Base-by-base conservation (phyloP, 129 eudicot genomes). In the Scalesia atractyloides region DNA sequence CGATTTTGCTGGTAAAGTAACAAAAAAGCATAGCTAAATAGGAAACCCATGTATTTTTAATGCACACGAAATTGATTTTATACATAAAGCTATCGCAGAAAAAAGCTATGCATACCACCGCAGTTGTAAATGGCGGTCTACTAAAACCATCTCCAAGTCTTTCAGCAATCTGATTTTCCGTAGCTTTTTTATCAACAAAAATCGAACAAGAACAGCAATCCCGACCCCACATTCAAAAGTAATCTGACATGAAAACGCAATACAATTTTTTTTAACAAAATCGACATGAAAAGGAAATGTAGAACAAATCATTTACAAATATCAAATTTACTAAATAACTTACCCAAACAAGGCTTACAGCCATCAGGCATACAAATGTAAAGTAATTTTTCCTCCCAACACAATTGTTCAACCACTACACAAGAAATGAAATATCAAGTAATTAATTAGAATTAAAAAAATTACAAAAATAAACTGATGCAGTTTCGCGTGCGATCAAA, bases 381-480 rank as follows among this genome's bases (percentile, higher is more conserved):
- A 69, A 63, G 70, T 94, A 94, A 69, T 94, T 94, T 68, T 94
- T 94, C 18, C 92, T 77, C 50, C 98, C 98, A 5, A 90, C 96
- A 77, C 98, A 94, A 73, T 94, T 94, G 82, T 94, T 94, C 59
- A 94, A 91, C 98, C 98, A 94, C 98, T 94, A 77, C 77, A 79
- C 69, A 69, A 50, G 0, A 39, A 74, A 57, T 2, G 44, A 39
- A 48, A 26, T 14, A 37, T 16, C 17, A 73, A 60, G 59, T 24
- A 46, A 17, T 12, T 13, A 48, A 46, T 8, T 15, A 57, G 14
- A 68, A 12, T 34, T 49, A 37, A 14, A 39, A 39, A 44, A 14
- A 41, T 14, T 7, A 14, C 26, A 39, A 9, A 16, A 37, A 13
- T 51, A n/a, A n/a, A n/a, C n/a, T n/a, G n/a, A n/a, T n/a, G n/a